Base-by-base conservation (phyloP, 306 rosid genomes). In the Luffa aegyptiaca region DNA sequence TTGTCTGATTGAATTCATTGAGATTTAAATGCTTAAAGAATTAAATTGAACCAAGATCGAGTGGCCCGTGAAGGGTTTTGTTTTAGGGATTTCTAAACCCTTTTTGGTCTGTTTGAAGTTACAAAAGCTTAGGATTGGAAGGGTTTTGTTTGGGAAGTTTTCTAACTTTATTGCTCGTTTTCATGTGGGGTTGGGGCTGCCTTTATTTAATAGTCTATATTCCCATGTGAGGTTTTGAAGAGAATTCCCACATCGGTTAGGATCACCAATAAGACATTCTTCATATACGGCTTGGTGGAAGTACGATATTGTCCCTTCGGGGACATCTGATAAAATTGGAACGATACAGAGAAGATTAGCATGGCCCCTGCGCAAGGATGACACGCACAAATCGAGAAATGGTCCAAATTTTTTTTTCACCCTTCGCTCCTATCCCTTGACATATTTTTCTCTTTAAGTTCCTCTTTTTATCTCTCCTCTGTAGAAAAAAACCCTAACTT, bases 341-440 rank as follows among this genome's bases (percentile, higher is more conserved):
- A 64, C 72, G 72, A 64, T 35, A 66, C 74, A 66, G 74, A 66
- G 74, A 66, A 66, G 76, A 70, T 70, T 44, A 70, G 55, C 76
- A 70, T 70, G 76, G 76, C 76, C 76, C 76, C 76, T 70, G 55
- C 76, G 36, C 42, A 62, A 62, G 69, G 69, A 62, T 62, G 69
- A 62, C 69, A 62, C 42, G 42, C 69, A 62, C 69, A 12, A 62
- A 62, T 62, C 42, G 42, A 62, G 42, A 62, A 62, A 62, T 62
- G 69, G 69, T 62, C 69, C 42, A 62, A 33, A 62, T 62, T 62
- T 62, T 57, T 57, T 26, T 26, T 26, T 26, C n/a, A n/a, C n/a
- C n/a, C n/a, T n/a, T n/a, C 31, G 0, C 31, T 26, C 31, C 31
- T 26, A 26, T 26, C 31, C 31, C 31, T 26, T 26, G 31, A 26